Evolutionary conservation across 1,284 basidiomycete species (phyloP), one percentile per base, ranked within the genome.

Genomic region (Vanrija pseudolonga): DNA sequence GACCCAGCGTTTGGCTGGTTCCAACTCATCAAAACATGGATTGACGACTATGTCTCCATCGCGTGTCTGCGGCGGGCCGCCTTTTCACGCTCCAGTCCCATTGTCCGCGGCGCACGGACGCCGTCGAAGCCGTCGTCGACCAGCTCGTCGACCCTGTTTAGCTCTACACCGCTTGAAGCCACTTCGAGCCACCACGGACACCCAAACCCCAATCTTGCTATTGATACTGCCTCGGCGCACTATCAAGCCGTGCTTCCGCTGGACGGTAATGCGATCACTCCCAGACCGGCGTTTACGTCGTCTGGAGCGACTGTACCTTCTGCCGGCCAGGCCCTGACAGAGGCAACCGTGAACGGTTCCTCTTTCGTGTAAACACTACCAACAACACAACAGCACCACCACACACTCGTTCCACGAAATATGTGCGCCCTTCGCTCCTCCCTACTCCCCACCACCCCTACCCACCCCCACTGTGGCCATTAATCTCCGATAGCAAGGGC

Each of bases 21-120:
- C 60, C 73, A 73, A 51, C 63, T 75, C 6, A 28, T 75, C 59
- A 75, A 75, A 53, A 70, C 69, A 3, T 73, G 67, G 66, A 61
- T 71, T 40, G 73, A 73, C 55, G 73, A 75, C 51, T 73, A 66
- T 47, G 60, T 72, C 32, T 55, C 63, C 18, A 58, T 75, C 40
- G 47, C 57, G 17, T 60, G 63, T 12, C 47, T 65, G 14, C 69
- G 71, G 24, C 64, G 64, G 37, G 60, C 60, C 15, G 64, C 61
- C 7, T 60, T 69, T 15, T 64, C 60, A 15, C 51, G 44, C 24
- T 20, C 17, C 7, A 46, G 26, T 38, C 37, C 17, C 42, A 9
- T 38, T 22, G 38, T 22, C 28, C 17, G 7, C 40, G n/a, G 18
- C 24, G 19, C 39, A 18, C 26, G 24, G 24, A 41, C 45, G 28